Percentiles rank a stretch among this genome's conserved stretches.
These are phyloP conservation scores for Saccharomycopsis amapae DNA, from an alignment of 805 yeast genomes.

Conservation along the genomic window DNA sequence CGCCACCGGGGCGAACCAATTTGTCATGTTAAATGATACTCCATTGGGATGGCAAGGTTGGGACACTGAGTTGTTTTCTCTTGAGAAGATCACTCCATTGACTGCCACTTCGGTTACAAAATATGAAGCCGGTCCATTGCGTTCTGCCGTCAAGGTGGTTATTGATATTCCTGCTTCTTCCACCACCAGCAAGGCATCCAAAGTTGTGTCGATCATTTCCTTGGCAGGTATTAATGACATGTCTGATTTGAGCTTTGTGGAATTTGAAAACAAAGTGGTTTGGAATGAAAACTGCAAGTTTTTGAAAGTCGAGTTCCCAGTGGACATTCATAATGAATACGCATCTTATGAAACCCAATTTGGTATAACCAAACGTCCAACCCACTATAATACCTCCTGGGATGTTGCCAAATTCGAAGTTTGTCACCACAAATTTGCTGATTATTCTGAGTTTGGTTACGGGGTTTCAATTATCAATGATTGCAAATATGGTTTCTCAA, in stretches of 20 bases:
- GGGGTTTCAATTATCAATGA: conserved; percentile 85
- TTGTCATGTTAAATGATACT: conserved; percentile 77
- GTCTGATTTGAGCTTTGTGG: conserved; percentile 35
- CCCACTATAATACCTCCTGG: conserved; percentile 94
- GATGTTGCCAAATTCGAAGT: conserved; percentile 96
- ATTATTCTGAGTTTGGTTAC: conserved; percentile 75
- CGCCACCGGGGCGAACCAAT: conserved; percentile 68
- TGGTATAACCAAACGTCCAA: conserved; percentile 86
- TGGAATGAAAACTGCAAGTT: conserved; percentile 90
- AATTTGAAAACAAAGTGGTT: conserved; percentile 53
- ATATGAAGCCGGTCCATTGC: conserved; percentile 46
- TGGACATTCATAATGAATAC: conserved; percentile 62
- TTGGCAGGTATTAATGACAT: conserved; percentile 46
- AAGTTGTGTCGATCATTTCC: conserved; percentile 60
- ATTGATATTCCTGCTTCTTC: conserved; percentile 54
- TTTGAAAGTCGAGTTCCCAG: conserved; percentile 92
- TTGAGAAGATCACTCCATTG: conserved; percentile 52
- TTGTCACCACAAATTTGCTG: conserved; percentile 90
- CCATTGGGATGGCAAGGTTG: conserved; percentile 93
- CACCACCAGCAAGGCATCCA: conserved; percentile 23
- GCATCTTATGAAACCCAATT: conserved; percentile 93
- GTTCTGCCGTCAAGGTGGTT: conserved; percentile 55
- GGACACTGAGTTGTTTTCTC: conserved; percentile 91
- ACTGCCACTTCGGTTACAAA: conserved; percentile 33
- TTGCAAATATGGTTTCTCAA: conserved; percentile 84